Conservation (phyloP, 2,329 filamentous ascomycete genomes). For the Beauveria asiatica region DNA sequence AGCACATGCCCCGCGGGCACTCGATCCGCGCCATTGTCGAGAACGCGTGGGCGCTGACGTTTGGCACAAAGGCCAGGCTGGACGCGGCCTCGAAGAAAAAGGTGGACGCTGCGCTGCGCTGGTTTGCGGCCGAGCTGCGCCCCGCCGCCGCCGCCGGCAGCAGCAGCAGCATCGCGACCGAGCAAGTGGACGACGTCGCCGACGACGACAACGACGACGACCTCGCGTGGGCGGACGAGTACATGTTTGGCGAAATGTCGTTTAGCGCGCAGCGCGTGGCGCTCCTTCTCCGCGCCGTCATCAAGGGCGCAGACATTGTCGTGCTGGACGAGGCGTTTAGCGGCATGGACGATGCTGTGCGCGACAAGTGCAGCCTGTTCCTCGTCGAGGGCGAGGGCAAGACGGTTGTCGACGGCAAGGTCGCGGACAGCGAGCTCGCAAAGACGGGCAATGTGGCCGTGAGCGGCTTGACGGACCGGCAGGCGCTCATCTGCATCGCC, state of each 20-base stretch:
- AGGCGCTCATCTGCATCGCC: constrained; percentile 86
- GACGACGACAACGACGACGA: constrained; percentile 22
- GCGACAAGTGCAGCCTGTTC: constrained; percentile 83
- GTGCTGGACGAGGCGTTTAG: constrained; percentile 85
- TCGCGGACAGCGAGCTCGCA: constrained; percentile 39
- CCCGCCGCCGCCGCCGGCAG: constrained; percentile 27
- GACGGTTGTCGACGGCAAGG: constrained; percentile 25
- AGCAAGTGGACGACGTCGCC: constrained; percentile 11
- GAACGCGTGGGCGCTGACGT: constrained; percentile 86
- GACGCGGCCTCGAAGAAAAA: constrained; percentile 45
- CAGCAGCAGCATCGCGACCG: constrained; percentile 1
- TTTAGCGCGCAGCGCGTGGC: constrained; percentile 80
- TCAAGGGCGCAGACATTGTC: constrained; percentile 73
- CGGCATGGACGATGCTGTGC: constrained; percentile 69
- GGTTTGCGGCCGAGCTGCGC: constrained; percentile 74
- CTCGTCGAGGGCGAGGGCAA: constrained; percentile 56
- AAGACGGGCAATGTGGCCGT: constrained; percentile 41
- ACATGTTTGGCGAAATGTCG: constrained; percentile 63
- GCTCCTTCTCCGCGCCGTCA: constrained; percentile 72
- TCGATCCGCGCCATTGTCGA: constrained; percentile 68
- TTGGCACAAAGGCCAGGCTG: constrained; percentile 61
- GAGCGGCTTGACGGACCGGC: constrained; percentile 55
- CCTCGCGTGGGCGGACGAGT: constrained; percentile 56
- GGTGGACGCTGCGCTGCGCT: constrained; percentile 61
- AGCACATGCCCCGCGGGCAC: constrained; percentile 76